Percentiles rank a stretch among this genome's conserved stretches.
Evolutionary conservation across 495 filamentous ascomycete species (phyloP).

Genomic region (Xylaria sp.): DNA sequence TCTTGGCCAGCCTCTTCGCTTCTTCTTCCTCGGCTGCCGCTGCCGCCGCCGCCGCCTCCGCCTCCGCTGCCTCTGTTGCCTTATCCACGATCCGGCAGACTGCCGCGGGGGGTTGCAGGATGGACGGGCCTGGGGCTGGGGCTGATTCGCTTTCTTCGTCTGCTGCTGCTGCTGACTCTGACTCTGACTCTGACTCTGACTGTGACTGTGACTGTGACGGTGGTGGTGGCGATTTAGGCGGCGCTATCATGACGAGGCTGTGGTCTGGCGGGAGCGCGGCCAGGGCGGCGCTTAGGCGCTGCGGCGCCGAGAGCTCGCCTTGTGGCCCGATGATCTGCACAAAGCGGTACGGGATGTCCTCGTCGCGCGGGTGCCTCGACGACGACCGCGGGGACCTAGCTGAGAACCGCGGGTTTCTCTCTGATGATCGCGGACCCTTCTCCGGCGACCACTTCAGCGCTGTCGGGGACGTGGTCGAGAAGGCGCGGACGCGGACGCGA

Average conservation of each 20-base stretch:
- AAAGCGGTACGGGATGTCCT: constrained; percentile 59
- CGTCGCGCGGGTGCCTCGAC: constrained; percentile 50
- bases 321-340: too few species aligned
- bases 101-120: constrained; percentile 42
- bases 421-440: too few species aligned
- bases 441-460: too few species aligned
- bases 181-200: too few species aligned
- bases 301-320: constrained; percentile 57
- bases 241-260: constrained; percentile 65
- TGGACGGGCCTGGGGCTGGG: too few species aligned
- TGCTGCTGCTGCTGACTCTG: background rate
- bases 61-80: constrained; percentile 42
- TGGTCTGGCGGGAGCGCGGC: constrained; percentile 58
- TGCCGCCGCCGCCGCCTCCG: constrained; percentile 35
- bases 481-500: constrained; percentile 29
- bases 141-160: background rate
- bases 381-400: too few species aligned
- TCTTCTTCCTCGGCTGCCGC: too few species aligned
- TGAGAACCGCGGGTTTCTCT: too few species aligned
- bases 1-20: constrained; percentile 28
- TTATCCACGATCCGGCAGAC: constrained; percentile 71
- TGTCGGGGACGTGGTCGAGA: constrained; percentile 30
- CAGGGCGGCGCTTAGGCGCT: too few species aligned
- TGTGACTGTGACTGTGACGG: too few species aligned
- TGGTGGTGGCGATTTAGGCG: constrained; percentile 34